These are phyloP conservation scores for Eragrostis curvula DNA, from an alignment of 176 grass and related monocot genomes.

Conservation along the genomic window DNA sequence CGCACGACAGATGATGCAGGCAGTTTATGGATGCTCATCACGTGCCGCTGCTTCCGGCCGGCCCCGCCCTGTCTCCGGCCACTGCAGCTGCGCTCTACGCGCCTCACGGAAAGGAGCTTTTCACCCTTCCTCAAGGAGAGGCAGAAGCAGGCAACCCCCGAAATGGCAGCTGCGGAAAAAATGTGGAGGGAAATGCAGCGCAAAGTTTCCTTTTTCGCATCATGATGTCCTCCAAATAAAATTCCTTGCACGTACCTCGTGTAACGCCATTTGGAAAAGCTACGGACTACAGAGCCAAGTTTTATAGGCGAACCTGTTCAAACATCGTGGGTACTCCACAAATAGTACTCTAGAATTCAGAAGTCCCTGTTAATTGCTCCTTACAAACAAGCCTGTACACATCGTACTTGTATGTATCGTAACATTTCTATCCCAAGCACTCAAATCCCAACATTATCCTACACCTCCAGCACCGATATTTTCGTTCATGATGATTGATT, in stretches of 20 bases:
- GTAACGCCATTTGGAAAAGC: not conserved
- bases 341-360: too few relatives aligned
- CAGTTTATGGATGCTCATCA: conserved; percentile 11
- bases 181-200: not conserved
- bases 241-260: not conserved
- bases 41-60: conserved; percentile 22
- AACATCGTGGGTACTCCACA: too few relatives aligned
- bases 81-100: not conserved
- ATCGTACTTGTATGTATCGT: too few relatives aligned
- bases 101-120: conserved; percentile 2
- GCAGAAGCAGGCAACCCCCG: not conserved
- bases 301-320: not conserved
- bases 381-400: too few relatives aligned
- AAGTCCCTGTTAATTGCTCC: too few relatives aligned
- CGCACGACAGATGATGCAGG: not conserved
- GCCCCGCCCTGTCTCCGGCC: not conserved
- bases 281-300: not conserved
- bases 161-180: conserved; percentile 8
- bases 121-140: not conserved
- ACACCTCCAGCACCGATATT: too few relatives aligned
- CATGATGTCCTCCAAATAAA: conserved; percentile 37
- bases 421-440: too few relatives aligned
- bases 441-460: too few relatives aligned
- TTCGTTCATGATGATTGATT: not conserved
- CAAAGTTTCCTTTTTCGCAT: conserved; percentile 42